These are phyloP conservation scores for Strigomonas culicis DNA, from an alignment of 208 protist species.

Conservation along the genomic window DNA sequence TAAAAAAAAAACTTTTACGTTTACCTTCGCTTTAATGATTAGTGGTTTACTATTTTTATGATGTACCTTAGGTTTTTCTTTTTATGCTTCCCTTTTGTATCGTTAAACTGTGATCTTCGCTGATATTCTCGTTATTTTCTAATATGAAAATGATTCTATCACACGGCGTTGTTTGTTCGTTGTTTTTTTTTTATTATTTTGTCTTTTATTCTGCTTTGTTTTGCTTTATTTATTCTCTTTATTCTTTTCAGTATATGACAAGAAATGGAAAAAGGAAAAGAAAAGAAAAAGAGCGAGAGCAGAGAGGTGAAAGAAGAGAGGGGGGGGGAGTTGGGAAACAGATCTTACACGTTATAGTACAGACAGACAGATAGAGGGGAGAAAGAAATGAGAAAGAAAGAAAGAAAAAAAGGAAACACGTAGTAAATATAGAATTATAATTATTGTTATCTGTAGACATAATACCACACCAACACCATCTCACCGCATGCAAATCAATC, in stretches of 20 bases:
- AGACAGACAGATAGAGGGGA: neutral
- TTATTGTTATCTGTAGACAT: neutral
- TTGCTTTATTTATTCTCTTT: neutral
- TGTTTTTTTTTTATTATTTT: slow-evolving; percentile 1
- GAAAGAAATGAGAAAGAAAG: neutral
- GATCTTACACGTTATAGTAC: neutral
- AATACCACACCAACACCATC: too few relatives aligned
- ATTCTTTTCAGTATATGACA: neutral
- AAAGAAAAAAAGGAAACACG: neutral
- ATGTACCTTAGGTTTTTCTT: neutral
- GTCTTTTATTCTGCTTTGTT: neutral
- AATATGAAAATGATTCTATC: neutral
- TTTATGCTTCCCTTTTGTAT: neutral
- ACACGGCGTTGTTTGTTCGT: neutral
- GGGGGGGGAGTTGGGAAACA: neutral
- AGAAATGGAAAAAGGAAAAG: neutral
- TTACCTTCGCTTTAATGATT: neutral
- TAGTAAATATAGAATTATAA: neutral
- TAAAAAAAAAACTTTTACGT: neutral
- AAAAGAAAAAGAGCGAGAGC: neutral
- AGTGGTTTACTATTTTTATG: slow-evolving; percentile 2
- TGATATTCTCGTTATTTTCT: neutral
- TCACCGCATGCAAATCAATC: too few relatives aligned
- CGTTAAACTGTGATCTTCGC: neutral
- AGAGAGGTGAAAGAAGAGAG: neutral